phyloP scores from a whole-genome alignment of 495 filamentous ascomycete species.

The Pseudevernia furfuracea region DNA sequence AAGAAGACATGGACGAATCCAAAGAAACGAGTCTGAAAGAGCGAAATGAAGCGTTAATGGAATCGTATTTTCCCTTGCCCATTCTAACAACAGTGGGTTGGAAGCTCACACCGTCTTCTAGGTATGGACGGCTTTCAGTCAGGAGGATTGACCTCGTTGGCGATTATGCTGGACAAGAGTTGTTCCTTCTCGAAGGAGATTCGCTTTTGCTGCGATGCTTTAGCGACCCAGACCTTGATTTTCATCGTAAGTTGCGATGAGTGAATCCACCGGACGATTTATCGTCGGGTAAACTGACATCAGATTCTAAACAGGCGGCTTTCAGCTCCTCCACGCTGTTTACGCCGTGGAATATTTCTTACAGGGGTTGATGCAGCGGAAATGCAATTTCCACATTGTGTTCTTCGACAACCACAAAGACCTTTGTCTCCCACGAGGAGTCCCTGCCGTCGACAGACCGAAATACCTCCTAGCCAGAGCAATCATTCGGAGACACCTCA shows the following conservation, averaged over 20 bases:
- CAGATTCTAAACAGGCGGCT: slow-evolving; percentile 39
- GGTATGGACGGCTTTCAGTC: slow-evolving; percentile 21
- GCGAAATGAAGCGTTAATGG: not conserved
- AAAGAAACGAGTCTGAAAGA: not conserved
- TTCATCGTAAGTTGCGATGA: slow-evolving; percentile 36
- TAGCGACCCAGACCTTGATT: slow-evolving; percentile 51
- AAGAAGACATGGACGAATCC: not conserved
- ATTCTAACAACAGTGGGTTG: not conserved
- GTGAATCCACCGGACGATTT: not conserved
- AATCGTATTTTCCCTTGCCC: slow-evolving; percentile 8
- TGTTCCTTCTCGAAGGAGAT: slow-evolving; percentile 68
- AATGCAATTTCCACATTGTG: slow-evolving; percentile 60
- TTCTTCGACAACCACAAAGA: slow-evolving; percentile 52
- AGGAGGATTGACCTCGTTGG: slow-evolving; percentile 53
- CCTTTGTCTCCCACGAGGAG: slow-evolving; percentile 39
- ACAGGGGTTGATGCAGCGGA: slow-evolving; percentile 47
- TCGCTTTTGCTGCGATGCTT: slow-evolving; percentile 58
- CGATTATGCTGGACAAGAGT: slow-evolving; percentile 65
- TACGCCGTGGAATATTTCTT: slow-evolving; percentile 61
- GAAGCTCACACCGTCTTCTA: not conserved
- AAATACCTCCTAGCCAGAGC: slow-evolving; percentile 56
- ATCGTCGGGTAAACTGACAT: not conserved
- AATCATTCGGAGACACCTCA: slow-evolving; percentile 57
- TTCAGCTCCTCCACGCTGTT: slow-evolving; percentile 63
- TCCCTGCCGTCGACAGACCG: slow-evolving; percentile 16